Conservation (phyloP, 2,329 filamentous ascomycete genomes). For the Fusarium tjaetaba region DNA sequence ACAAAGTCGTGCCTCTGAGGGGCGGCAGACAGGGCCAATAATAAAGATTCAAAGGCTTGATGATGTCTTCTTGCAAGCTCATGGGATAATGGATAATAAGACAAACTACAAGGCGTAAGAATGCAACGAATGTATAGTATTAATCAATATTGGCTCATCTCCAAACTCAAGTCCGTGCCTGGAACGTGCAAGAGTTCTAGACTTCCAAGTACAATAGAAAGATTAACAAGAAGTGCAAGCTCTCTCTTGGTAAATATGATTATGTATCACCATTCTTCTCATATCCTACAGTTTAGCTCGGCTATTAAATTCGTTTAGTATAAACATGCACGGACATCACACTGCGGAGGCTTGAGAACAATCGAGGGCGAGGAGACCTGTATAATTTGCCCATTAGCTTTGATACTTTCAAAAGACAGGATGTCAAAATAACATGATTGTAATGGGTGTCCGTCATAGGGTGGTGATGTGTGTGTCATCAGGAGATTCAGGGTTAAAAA, state of each 20-base stretch:
- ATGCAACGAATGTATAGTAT: not conserved
- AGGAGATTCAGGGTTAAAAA: slow-evolving; percentile 74
- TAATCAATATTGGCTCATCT: not conserved
- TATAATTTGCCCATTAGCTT: slow-evolving; percentile 49
- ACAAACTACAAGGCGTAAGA: not conserved
- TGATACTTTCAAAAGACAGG: slow-evolving; percentile 47
- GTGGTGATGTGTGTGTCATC: slow-evolving; percentile 68
- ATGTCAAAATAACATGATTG: slow-evolving; percentile 36
- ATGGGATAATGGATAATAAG: not conserved
- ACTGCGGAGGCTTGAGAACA: slow-evolving; percentile 19
- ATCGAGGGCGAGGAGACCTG: slow-evolving; percentile 21
- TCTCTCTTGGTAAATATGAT: not conserved
- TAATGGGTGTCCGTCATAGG: slow-evolving; percentile 61
- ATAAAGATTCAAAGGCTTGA: not conserved
- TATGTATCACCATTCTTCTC: not conserved
- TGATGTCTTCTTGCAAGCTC: not conserved
- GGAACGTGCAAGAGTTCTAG: not conserved
- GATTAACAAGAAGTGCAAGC: not conserved
- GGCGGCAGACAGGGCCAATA: not conserved
- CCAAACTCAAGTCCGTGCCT: no score
- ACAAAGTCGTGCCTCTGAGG: not conserved
- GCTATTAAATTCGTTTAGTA: not conserved
- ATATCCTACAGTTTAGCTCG: not conserved
- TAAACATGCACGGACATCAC: slow-evolving; percentile 24
- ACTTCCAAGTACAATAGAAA: not conserved